Evolutionary conservation across 768 basidiomycete genomes (phyloP), one percentile per base, ranked within the genome.

Genomic region (Hirschioporus abietinus): DNA sequence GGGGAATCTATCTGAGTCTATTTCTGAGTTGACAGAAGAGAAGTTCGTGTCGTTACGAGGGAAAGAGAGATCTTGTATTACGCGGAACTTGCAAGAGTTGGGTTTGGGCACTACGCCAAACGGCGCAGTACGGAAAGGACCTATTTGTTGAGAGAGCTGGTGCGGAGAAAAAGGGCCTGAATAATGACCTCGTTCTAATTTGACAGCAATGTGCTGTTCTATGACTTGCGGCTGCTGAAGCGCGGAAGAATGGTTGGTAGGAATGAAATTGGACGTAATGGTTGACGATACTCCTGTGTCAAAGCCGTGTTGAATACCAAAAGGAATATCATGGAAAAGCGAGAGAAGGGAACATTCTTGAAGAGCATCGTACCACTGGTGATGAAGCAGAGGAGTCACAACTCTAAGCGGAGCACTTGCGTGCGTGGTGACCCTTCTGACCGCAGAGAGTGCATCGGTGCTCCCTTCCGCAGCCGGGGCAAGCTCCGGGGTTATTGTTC

Each of bases 161-260:
- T n/a, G n/a, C n/a, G n/a, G n/a, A n/a, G 30, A 30, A 8, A 30
- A 30, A 8, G 30, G 30, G 8, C 58, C 60, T 1, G 69, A 66
- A 30, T 74, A 63, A 9, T 65, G 65, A 12, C 64, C 65, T 34
- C 67, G 69, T 63, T 66, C 23, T 7, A 23, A 7, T 24, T 67
- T 35, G 52, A 57, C 24, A 10, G 12, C 42, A 10, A 52, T 52
- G 42, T 52, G 42, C 12, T 52, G 4, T 3, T 30, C 8, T 3
- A 30, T 30, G 30, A 30, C 8, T 3, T 30, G 4, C 8, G 30
- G 30, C 30, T 30, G 30, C 30, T 3, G 30, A 3, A 30, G 2
- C 8, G 30, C 30, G 2, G 30, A 30, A 8, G 30, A 30, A 30
- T 30, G 30, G 8, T 30, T 30, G 30, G 4, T 30, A 8, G 30